phyloP scores from a whole-genome alignment of 2,329 filamentous ascomycete species.

The Botrytis aclada region DNA sequence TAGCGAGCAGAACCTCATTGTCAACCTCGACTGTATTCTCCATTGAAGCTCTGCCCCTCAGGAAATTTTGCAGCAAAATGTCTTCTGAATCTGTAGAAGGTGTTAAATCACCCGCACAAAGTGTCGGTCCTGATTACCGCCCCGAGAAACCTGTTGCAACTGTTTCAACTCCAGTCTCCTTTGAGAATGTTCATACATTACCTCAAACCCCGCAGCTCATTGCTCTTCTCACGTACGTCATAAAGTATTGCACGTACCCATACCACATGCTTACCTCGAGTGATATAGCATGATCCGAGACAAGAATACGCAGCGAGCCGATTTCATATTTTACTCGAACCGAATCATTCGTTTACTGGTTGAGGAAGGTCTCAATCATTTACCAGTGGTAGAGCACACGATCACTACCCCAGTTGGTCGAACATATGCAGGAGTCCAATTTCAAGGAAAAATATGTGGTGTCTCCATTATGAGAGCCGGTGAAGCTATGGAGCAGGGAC shows the following conservation, averaged over 20 bases:
- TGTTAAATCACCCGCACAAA: slow-evolving; percentile 43
- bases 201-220: slow-evolving; percentile 96
- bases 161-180: slow-evolving; percentile 76
- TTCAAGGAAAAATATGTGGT: slow-evolving; percentile 97
- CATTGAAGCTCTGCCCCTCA: background rate
- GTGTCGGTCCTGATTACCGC: slow-evolving; percentile 77
- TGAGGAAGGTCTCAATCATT: slow-evolving; percentile 94
- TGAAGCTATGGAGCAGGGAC: slow-evolving; percentile 96
- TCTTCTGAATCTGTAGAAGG: slow-evolving; percentile 3
- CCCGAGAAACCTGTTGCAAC: slow-evolving; percentile 80
- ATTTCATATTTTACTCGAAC: slow-evolving; percentile 99
- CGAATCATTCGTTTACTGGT: slow-evolving; percentile 94
- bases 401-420: slow-evolving; percentile 90
- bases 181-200: slow-evolving; percentile 86
- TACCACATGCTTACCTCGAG: slow-evolving; percentile 17
- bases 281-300: slow-evolving; percentile 84
- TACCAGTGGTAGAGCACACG: slow-evolving; percentile 83
- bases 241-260: background rate
- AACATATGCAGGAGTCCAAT: slow-evolving; percentile 85
- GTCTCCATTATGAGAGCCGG: slow-evolving; percentile 98
- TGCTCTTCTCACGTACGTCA: slow-evolving; percentile 85
- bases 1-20: slow-evolving; percentile 6
- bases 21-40: background rate
- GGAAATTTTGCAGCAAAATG: slow-evolving; percentile 5
- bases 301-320: slow-evolving; percentile 81